Evolutionary conservation across 2,329 filamentous ascomycete genomes (phyloP), one percentile per base, ranked within the genome.

Genomic region (Colletotrichum coccodes): DNA sequence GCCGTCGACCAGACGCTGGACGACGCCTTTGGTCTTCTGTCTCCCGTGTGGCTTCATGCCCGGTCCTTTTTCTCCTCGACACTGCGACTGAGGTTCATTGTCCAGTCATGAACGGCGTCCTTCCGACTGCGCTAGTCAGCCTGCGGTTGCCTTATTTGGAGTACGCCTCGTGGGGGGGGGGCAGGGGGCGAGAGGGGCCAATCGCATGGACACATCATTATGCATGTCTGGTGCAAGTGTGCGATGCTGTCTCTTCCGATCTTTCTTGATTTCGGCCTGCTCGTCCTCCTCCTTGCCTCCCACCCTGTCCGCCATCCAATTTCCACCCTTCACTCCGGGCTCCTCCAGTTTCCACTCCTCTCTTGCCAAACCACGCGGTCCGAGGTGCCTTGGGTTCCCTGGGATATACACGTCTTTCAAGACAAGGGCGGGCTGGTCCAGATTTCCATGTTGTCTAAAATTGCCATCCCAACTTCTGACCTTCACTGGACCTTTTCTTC

Each of bases 121-220:
- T 34, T 30, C 21, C 32, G 18, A 60, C 42, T 21, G 44, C 32
- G 32, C 57, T 50, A 60, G 57, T 49, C 21, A 60, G 57, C 57
- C 57, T 50, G 57, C 36, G 44, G 57, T 14, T 49, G 57, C 57
- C 57, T 60, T 49, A 16, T 50, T 38, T 21, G 57, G 44, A n/a
- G 44, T 28, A 26, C 32, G 57, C 44, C 44, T 60, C 44, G 32
- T 50, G 42, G 28, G 50, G n/a, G 11, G 49, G 8, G 12, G 21
- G n/a, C 7, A 12, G 12, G 8, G 12, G 12, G n/a, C 21, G 7
- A 18, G 16, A 23, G 56, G 6, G 12, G 30, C 32, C 42, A 46
- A 49, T 28, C 6, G 21, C 30, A 16, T 12, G n/a, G 21, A 12
- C 14, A 38, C 18, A 21, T 47, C 14, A 14, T 16, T 3, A 8